These are phyloP conservation scores for Spiraea crenata DNA, from an alignment of 331 rosid species.

Conservation along the genomic window DNA sequence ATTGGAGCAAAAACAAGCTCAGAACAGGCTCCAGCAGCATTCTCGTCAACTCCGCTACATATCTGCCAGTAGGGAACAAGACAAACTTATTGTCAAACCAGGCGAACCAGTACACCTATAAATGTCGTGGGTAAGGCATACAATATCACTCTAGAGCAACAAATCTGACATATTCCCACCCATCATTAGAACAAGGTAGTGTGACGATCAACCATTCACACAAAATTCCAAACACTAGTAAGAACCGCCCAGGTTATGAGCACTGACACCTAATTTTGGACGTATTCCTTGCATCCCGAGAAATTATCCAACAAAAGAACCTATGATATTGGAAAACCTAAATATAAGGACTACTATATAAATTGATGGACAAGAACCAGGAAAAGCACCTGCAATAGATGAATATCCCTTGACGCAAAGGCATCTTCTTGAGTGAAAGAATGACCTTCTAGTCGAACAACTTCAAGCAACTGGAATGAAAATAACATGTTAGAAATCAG, in stretches of 20 bases:
- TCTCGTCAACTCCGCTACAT: conserved; percentile 78
- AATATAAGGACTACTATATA: neutral
- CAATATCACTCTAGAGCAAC: neutral
- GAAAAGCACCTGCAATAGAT: conserved; percentile 78
- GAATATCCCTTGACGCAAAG: conserved; percentile 81
- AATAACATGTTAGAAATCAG: neutral
- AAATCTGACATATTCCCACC: neutral
- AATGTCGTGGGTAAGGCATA: too few species aligned
- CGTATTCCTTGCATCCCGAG: neutral
- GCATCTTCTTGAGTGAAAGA: conserved; percentile 82
- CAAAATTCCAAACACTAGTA: neutral
- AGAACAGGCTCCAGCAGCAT: conserved; percentile 75
- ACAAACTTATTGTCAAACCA: neutral
- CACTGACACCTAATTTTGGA: neutral
- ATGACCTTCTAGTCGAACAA: conserved; percentile 93
- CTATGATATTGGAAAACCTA: neutral
- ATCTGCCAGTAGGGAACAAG: conserved; percentile 41
- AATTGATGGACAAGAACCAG: neutral
- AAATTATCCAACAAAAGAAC: neutral
- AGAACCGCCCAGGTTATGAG: neutral
- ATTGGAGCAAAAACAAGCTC: conserved; percentile 90
- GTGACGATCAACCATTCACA: neutral
- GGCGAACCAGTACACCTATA: neutral
- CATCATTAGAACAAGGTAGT: neutral
- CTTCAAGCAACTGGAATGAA: conserved; percentile 75